Conservation (phyloP, 768 basidiomycete genomes). For the Coprinopsis sp. region DNA sequence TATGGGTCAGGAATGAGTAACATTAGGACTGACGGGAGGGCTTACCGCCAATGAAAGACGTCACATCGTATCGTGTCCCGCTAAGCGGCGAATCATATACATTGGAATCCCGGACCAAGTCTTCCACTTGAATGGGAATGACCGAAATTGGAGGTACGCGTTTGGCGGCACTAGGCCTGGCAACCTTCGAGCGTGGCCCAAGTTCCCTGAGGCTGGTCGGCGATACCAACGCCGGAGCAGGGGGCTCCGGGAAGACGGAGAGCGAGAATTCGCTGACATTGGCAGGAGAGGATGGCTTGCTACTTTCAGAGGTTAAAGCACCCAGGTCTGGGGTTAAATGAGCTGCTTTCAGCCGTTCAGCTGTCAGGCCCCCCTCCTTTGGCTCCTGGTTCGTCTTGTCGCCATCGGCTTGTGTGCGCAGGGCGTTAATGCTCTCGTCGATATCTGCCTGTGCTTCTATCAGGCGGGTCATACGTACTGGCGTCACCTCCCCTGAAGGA, state of each 20-base stretch:
- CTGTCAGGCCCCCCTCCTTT: background rate
- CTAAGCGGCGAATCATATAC: constrained; percentile 14
- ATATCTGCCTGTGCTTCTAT: constrained; percentile 59
- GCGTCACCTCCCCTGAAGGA: constrained; percentile 25
- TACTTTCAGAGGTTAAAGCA: constrained; percentile 14
- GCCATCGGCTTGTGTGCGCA: constrained; percentile 25
- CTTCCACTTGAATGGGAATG: constrained; percentile 5
- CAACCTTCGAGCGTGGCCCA: background rate
- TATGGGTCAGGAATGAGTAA: background rate
- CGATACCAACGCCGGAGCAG: constrained; percentile 20
- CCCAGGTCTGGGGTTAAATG: background rate
- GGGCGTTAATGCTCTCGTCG: constrained; percentile 57
- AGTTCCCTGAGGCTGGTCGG: background rate
- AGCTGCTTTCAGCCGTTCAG: background rate
- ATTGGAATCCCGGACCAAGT: constrained; percentile 12
- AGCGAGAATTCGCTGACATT: constrained; percentile 60
- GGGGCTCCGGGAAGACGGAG: constrained; percentile 66
- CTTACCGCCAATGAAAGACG: constrained; percentile 63
- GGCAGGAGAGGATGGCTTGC: constrained; percentile 28
- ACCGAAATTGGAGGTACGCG: background rate
- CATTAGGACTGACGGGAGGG: constrained; percentile 7
- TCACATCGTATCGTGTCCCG: constrained; percentile 64
- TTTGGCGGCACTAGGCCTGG: background rate
- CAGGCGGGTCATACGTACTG: constrained; percentile 50
- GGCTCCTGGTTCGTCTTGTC: background rate